Conservation (phyloP, 805 yeast genomes). For the Kodamaea sagamina region DNA sequence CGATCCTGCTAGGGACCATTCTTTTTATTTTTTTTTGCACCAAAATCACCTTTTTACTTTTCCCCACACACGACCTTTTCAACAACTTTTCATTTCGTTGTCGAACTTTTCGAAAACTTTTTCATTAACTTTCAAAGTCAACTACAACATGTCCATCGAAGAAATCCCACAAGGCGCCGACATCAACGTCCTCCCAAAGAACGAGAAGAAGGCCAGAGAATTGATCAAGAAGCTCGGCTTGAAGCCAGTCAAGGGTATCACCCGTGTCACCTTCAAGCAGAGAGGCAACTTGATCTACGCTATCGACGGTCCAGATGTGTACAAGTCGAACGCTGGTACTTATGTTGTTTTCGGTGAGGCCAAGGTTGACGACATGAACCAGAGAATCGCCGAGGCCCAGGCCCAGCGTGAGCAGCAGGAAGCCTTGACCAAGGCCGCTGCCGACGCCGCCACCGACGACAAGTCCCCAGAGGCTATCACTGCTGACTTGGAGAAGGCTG, state of each 20-base stretch:
- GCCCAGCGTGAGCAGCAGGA: conserved; percentile 66
- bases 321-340: conserved; percentile 89
- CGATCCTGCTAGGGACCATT: conserved; percentile 86
- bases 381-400: conserved; percentile 81
- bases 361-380: conserved; percentile 89
- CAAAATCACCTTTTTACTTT: not conserved
- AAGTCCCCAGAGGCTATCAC: conserved; percentile 78
- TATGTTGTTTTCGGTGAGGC: conserved; percentile 98
- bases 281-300: conserved; percentile 89
- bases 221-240: conserved; percentile 83
- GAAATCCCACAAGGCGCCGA: conserved; percentile 82
- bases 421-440: conserved; percentile 47
- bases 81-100: conserved; percentile 4
- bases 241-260: conserved; percentile 87
- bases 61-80: conserved; percentile 3
- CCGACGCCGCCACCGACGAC: conserved; percentile 42
- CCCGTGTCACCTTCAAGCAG: conserved; percentile 94
- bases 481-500: conserved; percentile 75
- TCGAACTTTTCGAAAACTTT: conserved; percentile 9
- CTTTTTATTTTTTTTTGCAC: conserved; percentile 15
- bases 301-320: conserved; percentile 92
- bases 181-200: conserved; percentile 78
- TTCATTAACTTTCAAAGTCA: conserved; percentile 8
- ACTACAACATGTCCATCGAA: conserved; percentile 43
- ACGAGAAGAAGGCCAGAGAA: conserved; percentile 95